Base-by-base conservation (phyloP, 2,329 filamentous ascomycete genomes). In the Trichophyton simii region DNA sequence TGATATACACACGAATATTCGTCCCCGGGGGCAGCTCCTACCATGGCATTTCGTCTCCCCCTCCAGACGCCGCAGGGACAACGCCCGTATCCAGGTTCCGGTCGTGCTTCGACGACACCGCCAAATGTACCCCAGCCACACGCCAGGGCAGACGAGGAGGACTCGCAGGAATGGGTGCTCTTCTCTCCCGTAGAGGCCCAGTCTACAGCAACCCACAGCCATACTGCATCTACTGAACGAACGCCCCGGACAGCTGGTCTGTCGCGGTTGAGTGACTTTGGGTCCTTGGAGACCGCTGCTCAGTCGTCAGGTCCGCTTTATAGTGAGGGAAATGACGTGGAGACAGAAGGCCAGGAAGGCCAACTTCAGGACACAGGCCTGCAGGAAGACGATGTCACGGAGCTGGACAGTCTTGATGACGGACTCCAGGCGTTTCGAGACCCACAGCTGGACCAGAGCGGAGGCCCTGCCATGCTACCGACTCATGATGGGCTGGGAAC, bases 91-190 rank as follows among this genome's bases (percentile, higher is more conserved):
- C 54, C 52, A 52, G 54, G 31, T 18, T n/a, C 60, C 22, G 28
- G 57, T 25, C 57, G 55, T 54, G 48, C 58, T 67, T 65, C 7
- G 65, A 66, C n/a, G 67, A 69, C 22, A 52, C 64, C 1, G 66
- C 55, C 72, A 25, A 67, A 72, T 42, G 64, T 68, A 42, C 65
- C 69, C 44, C 61, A 69, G 15, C 60, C 69, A n/a, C 61, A 67
- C 7, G 61, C 66, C 7, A 68, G 78, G 65, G 74, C 77, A 20
- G 70, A 76, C 50, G 76, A 84, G 63, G 84, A 88, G 64, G 87
- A 91, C 66, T 87, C 89, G 11, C 87, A 94, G 74, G 92, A 95
- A 82, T 99, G 94, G 94, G 87, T 97, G 60, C 84, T 99, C 66
- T 99, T 99, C 78, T 89, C 91, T 6, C 89, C 89, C 1, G 80